These are phyloP conservation scores for Fusarium keratoplasticum DNA, from an alignment of 2,329 filamentous ascomycete species.

Conservation along the genomic window DNA sequence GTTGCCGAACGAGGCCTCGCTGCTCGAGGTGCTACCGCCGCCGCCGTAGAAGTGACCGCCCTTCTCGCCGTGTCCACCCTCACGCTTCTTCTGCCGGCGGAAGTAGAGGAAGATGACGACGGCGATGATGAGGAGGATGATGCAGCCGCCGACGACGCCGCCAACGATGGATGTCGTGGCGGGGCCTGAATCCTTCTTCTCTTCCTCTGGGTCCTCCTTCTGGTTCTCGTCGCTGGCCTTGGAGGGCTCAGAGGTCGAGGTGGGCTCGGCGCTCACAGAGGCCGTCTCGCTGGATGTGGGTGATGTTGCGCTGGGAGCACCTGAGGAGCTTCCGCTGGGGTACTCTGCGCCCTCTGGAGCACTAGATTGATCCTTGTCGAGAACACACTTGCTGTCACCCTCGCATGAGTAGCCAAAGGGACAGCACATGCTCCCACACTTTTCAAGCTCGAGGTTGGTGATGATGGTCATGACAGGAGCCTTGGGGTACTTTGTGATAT, in stretches of 20 bases:
- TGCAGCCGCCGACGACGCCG: slow-evolving; percentile 60
- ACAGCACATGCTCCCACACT: slow-evolving; percentile 73
- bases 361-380: slow-evolving; percentile 62
- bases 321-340: slow-evolving; percentile 38
- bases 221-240: slow-evolving; percentile 18
- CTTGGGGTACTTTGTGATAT: slow-evolving; percentile 65
- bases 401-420: slow-evolving; percentile 78
- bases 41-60: slow-evolving; percentile 24
- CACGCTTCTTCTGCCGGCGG: slow-evolving; percentile 46
- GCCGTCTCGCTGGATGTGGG: slow-evolving; percentile 37
- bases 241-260: slow-evolving; percentile 28
- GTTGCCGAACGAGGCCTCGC: slow-evolving; percentile 49
- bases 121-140: slow-evolving; percentile 55
- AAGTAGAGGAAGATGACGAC: slow-evolving; percentile 56
- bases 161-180: slow-evolving; percentile 57
- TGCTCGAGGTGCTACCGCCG: slow-evolving; percentile 32
- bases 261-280: slow-evolving; percentile 37
- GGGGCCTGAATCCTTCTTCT: slow-evolving; percentile 41
- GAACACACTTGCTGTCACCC: slow-evolving; percentile 60
- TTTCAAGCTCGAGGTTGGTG: slow-evolving; percentile 65
- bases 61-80: slow-evolving; percentile 35
- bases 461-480: slow-evolving; percentile 75
- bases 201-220: slow-evolving; percentile 2
- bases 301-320: slow-evolving; percentile 27
- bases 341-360: slow-evolving; percentile 48